Conservation (phyloP, 352 stramenopile genomes). For the Globisporangium nunn region DNA sequence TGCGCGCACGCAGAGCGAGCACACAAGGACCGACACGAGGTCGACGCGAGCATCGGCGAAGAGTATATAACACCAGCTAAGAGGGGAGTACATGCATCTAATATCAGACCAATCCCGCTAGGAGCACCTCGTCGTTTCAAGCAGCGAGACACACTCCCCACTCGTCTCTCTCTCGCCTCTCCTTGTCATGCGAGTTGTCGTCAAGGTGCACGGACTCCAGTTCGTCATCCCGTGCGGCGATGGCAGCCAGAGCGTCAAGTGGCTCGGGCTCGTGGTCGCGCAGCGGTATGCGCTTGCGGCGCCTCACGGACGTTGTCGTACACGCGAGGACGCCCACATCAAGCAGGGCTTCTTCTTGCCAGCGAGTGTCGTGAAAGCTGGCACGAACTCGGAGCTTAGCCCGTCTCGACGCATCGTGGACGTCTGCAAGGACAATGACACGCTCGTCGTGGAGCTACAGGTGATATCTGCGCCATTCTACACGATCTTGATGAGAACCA, state of each 20-base stretch:
- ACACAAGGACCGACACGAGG: too few relatives aligned
- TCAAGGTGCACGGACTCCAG: conserved; percentile 62
- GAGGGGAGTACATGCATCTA: too few relatives aligned
- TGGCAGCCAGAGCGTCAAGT: conserved; percentile 70
- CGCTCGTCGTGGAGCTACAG: conserved; percentile 56
- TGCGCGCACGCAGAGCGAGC: not conserved
- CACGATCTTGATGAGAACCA: not conserved
- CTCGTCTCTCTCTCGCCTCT: not conserved
- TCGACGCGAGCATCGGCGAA: too few relatives aligned
- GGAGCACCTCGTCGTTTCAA: not conserved
- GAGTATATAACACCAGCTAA: too few relatives aligned
- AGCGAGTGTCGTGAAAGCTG: conserved; percentile 40
- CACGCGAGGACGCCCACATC: conserved; percentile 63
- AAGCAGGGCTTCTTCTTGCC: conserved; percentile 81
- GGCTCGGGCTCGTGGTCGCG: conserved; percentile 72
- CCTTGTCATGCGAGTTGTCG: conserved; percentile 48
- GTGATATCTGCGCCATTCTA: conserved; percentile 13
- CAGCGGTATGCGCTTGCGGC: conserved; percentile 66
- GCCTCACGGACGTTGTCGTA: conserved; percentile 64
- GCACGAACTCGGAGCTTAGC: conserved; percentile 4
- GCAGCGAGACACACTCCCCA: not conserved
- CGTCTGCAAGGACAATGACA: conserved; percentile 68
- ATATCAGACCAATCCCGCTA: too few relatives aligned
- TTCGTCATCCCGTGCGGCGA: conserved; percentile 76
- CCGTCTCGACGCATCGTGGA: conserved; percentile 54